phyloP scores from a whole-genome alignment of 2,329 filamentous ascomycete species.

The Alternaria conjuncta region DNA sequence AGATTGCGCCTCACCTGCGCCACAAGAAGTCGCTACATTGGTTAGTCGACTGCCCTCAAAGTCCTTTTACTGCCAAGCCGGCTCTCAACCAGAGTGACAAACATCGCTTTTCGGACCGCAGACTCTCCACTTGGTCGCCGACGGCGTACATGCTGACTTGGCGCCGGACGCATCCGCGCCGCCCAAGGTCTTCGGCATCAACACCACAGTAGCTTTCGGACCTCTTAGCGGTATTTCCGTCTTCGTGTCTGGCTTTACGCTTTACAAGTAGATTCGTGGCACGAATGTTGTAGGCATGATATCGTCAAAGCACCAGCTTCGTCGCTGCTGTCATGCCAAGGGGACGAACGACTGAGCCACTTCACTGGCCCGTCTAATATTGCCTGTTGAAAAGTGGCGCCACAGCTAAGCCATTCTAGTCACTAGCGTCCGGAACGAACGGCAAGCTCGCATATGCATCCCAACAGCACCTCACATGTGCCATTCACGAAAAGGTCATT shows the following conservation, averaged over 20 bases:
- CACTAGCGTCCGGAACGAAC: conserved; percentile 14
- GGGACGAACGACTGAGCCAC: conserved; percentile 9
- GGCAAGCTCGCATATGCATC: conserved; percentile 18
- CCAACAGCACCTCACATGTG: conserved; percentile 12
- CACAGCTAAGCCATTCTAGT: conserved; percentile 7
- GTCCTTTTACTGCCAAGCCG: background rate
- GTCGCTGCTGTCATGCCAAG: background rate
- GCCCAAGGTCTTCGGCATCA: background rate
- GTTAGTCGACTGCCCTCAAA: background rate
- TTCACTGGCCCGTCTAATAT: conserved; percentile 11
- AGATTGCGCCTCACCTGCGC: background rate
- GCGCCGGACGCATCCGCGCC: background rate
- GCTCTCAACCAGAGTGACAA: background rate
- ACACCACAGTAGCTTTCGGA: background rate
- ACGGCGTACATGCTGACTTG: background rate
- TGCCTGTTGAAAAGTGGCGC: conserved; percentile 13
- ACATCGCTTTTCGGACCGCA: background rate
- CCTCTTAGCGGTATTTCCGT: background rate
- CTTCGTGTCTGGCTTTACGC: background rate
- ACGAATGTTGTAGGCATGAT: background rate
- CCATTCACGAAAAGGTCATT: background rate
- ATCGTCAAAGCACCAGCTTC: background rate
- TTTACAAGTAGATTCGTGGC: background rate
- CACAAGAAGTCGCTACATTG: background rate
- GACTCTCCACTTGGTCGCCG: background rate